Evolutionary conservation across 2,329 filamentous ascomycete species (phyloP).

Genomic region (Ophiocordyceps camponoti-saundersi): DNA sequence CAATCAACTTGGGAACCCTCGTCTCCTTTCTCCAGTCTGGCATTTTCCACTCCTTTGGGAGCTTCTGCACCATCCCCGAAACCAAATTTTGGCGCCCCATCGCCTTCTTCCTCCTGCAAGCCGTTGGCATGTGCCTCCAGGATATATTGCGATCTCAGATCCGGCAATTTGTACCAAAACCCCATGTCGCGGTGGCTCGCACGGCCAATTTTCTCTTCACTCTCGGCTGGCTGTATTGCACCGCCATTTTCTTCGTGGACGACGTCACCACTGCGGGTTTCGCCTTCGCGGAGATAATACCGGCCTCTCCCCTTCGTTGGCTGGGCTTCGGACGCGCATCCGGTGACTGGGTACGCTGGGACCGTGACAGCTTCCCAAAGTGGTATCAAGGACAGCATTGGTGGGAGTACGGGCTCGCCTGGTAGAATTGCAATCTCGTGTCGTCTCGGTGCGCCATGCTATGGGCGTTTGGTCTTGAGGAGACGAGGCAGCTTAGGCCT

Average conservation of each 20-base stretch:
- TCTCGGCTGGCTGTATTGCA: slow-evolving; percentile 50
- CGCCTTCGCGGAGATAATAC: slow-evolving; percentile 73
- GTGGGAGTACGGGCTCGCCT: slow-evolving; percentile 29
- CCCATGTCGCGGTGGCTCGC: slow-evolving; percentile 30
- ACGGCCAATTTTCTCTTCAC: slow-evolving; percentile 45
- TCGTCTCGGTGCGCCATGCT: neutral
- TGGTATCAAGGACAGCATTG: slow-evolving; percentile 46
- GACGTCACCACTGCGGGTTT: slow-evolving; percentile 60
- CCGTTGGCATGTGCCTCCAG: slow-evolving; percentile 48
- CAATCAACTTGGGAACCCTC: slow-evolving; percentile 13
- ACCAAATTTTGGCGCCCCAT: slow-evolving; percentile 35
- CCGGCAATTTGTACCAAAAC: slow-evolving; percentile 10
- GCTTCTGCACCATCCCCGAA: slow-evolving; percentile 42
- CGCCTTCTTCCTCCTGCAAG: slow-evolving; percentile 58
- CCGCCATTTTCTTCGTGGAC: slow-evolving; percentile 49
- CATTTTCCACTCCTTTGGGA: slow-evolving; percentile 53
- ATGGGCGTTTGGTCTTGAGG: neutral
- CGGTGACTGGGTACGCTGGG: slow-evolving; percentile 54
- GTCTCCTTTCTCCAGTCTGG: slow-evolving; percentile 46
- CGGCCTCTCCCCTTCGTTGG: slow-evolving; percentile 51
- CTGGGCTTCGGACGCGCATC: slow-evolving; percentile 44
- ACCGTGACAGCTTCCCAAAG: slow-evolving; percentile 27
- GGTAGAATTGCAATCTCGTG: slow-evolving; percentile 7
- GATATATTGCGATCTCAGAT: slow-evolving; percentile 17
- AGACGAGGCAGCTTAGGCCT: no score